Conservation (phyloP, 345 rosid genomes). For the Acer negundo region DNA sequence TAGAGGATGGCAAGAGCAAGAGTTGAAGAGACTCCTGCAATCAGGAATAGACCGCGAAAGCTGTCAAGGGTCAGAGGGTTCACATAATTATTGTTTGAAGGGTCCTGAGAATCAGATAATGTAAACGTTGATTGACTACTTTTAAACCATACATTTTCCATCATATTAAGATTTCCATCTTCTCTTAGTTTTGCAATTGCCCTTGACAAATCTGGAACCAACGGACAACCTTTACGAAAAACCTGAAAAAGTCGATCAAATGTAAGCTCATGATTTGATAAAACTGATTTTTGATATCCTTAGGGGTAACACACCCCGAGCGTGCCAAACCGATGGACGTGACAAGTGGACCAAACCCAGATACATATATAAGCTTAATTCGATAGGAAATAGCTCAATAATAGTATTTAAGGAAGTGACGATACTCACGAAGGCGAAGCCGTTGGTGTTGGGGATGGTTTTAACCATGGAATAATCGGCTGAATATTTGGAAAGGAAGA, state of each 20-base stretch:
- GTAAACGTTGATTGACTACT: too few species aligned
- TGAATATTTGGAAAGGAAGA: background rate
- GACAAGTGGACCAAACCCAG: background rate
- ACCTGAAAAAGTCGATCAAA: conserved; percentile 15
- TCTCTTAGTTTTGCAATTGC: conserved; percentile 33
- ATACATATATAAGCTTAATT: too few species aligned
- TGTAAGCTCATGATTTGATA: too few species aligned
- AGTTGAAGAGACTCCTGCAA: too few species aligned
- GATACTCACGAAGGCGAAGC: conserved; percentile 16
- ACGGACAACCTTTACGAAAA: conserved; percentile 31
- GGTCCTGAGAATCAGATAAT: too few species aligned
- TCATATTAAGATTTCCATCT: conserved; percentile 23
- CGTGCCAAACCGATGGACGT: too few species aligned
- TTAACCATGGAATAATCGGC: background rate
- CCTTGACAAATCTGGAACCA: conserved; percentile 30
- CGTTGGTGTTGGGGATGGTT: background rate
- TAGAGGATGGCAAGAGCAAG: too few species aligned
- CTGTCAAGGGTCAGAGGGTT: too few species aligned
- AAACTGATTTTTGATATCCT: too few species aligned
- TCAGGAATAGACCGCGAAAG: too few species aligned
- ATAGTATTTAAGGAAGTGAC: background rate
- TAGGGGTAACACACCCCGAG: too few species aligned
- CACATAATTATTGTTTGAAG: too few species aligned
- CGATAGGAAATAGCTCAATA: background rate
- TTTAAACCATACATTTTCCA: conserved; percentile 28